Evolutionary conservation across 2,329 filamentous ascomycete species (phyloP).

Genomic region (Cladosporium sp.): DNA sequence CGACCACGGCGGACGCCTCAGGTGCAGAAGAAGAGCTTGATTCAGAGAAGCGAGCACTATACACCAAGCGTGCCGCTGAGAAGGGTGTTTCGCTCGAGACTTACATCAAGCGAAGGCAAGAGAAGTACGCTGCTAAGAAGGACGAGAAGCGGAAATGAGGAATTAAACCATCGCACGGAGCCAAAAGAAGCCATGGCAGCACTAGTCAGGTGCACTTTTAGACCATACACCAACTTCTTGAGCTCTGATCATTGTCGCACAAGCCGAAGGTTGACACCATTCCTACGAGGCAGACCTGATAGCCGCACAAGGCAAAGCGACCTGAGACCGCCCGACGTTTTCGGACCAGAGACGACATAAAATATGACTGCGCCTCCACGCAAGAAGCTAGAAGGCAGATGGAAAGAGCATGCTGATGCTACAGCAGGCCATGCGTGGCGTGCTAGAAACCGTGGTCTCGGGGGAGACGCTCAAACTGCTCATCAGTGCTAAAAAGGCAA

Average conservation of each 20-base stretch:
- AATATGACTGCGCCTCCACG: not conserved
- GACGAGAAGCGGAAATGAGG: conserved; percentile 19
- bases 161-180: not conserved
- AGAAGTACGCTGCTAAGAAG: conserved; percentile 26
- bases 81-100: conserved; percentile 42
- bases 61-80: conserved; percentile 37
- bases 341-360: not conserved
- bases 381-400: not conserved
- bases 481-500: not conserved
- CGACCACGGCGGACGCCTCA: conserved; percentile 17
- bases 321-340: not conserved
- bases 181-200: not conserved
- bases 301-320: not conserved
- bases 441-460: not conserved
- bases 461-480: not conserved
- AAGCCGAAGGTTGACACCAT: not conserved
- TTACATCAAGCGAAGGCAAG: conserved; percentile 29
- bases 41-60: conserved; percentile 33
- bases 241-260: not conserved
- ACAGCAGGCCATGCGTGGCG: not conserved
- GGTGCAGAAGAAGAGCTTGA: conserved; percentile 24
- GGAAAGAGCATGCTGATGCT: not conserved
- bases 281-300: not conserved
- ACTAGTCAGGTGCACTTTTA: not conserved
- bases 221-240: not conserved